A percentile compares a stretch with the other conserved stretches of the same genome.
Conservation (phyloP, 345 rosid genomes). For the Hibiscus trionum region DNA sequence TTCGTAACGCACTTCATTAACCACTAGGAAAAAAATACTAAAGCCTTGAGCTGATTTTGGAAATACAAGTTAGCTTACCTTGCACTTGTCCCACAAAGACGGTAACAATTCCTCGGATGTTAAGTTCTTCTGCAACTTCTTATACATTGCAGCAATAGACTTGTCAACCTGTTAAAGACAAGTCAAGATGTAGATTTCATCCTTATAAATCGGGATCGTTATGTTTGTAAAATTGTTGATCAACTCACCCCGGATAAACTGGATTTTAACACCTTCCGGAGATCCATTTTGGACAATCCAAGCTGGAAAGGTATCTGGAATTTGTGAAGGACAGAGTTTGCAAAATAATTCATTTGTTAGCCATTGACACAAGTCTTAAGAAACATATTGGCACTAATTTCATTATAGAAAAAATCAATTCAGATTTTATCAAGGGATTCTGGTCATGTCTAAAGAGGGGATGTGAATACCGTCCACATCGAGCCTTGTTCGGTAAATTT, state of each 20-base stretch:
- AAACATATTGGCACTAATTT: background rate
- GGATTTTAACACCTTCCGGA: constrained; percentile 10
- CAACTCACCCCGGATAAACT: constrained; percentile 67
- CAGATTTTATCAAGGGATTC: constrained; percentile 41
- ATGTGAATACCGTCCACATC: background rate
- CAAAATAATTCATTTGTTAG: background rate
- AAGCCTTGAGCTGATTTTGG: background rate
- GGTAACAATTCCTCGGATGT: constrained; percentile 87
- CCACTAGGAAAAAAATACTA: no score
- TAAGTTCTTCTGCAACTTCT: constrained; percentile 91
- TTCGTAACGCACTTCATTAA: background rate
- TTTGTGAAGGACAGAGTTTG: background rate
- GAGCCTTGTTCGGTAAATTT: background rate
- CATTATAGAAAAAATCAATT: constrained; percentile 3
- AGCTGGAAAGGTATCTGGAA: constrained; percentile 17
- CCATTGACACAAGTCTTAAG: background rate
- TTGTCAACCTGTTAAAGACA: constrained; percentile 62
- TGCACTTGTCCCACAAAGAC: constrained; percentile 97
- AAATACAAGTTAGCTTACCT: constrained; percentile 38
- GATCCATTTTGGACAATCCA: constrained; percentile 19
- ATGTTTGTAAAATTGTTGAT: background rate
- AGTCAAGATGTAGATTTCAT: background rate
- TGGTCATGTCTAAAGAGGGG: background rate
- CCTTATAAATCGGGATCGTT: background rate
- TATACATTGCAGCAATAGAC: constrained; percentile 81